Evolutionary conservation across 1,139 yeast species (phyloP).

Genomic region (Nakaseomyces kungkrabaensis): DNA sequence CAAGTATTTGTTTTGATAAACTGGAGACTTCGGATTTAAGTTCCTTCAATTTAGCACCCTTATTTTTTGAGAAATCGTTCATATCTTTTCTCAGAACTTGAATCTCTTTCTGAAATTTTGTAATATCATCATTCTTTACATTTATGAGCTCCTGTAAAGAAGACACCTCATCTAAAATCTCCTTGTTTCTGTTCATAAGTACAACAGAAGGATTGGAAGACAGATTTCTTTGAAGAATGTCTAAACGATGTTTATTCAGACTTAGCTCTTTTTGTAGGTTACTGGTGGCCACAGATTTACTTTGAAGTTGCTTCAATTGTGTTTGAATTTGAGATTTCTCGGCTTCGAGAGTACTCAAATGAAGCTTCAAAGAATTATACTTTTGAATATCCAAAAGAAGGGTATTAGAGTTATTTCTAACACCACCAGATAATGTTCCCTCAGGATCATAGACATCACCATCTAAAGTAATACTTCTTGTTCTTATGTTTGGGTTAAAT

Average conservation of each 20-base stretch:
- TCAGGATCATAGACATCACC: constrained; percentile 96
- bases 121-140: constrained; percentile 29
- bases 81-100: constrained; percentile 60
- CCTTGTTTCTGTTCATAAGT: constrained; percentile 42
- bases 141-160: constrained; percentile 31
- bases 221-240: constrained; percentile 50
- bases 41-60: constrained; percentile 67
- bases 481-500: constrained; percentile 68
- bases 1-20: constrained; percentile 35
- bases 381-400: constrained; percentile 59
- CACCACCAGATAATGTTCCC: constrained; percentile 95
- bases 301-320: constrained; percentile 39
- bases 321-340: constrained; percentile 36
- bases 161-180: constrained; percentile 41
- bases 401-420: constrained; percentile 50
- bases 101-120: constrained; percentile 37
- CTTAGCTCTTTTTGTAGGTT: constrained; percentile 56
- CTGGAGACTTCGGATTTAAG: constrained; percentile 47
- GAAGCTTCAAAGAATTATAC: constrained; percentile 43
- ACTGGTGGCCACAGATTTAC: constrained; percentile 43
- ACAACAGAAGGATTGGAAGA: constrained; percentile 47
- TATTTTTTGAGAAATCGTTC: constrained; percentile 69
- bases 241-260: constrained; percentile 58
- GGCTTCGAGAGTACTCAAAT: constrained; percentile 35
- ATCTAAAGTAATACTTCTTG: constrained; percentile 83